phyloP scores from a whole-genome alignment of 2,329 filamentous ascomycete species.

The Trichoderma sp. region DNA sequence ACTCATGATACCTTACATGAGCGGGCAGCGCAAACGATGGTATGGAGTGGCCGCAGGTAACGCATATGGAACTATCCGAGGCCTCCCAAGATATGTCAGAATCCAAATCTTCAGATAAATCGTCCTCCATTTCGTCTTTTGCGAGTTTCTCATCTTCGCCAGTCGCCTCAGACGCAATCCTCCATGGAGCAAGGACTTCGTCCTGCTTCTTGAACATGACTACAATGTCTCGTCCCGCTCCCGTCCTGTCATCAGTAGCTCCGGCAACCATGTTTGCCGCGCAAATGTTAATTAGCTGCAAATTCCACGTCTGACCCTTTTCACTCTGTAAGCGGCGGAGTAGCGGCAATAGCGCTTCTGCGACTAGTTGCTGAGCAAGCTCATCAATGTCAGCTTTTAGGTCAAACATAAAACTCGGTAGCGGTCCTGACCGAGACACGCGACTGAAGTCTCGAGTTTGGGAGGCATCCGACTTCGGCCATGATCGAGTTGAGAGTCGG shows the following conservation, averaged over 20 bases:
- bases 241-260: constrained; percentile 52
- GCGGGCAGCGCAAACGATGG: constrained; percentile 61
- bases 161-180: constrained; percentile 44
- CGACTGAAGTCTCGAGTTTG: constrained; percentile 64
- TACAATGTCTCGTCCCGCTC: constrained; percentile 73
- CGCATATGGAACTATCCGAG: constrained; percentile 41
- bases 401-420: constrained; percentile 74
- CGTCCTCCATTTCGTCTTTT: constrained; percentile 30
- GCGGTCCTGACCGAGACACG: constrained; percentile 71
- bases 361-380: constrained; percentile 68
- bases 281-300: constrained; percentile 83
- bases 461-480: constrained; percentile 41
- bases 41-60: constrained; percentile 54
- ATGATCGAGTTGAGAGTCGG: constrained; percentile 74
- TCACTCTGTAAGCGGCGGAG: constrained; percentile 74
- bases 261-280: constrained; percentile 77
- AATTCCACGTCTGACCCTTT: constrained; percentile 67
- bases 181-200: constrained; percentile 67
- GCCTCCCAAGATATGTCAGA: constrained; percentile 36
- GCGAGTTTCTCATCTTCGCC: constrained; percentile 25
- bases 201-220: constrained; percentile 81
- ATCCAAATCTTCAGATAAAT: constrained; percentile 28
- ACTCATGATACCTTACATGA: constrained; percentile 47
- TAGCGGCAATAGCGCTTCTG: constrained; percentile 68
- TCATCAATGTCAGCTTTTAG: constrained; percentile 58